Conservation (phyloP, 2,329 filamentous ascomycete genomes). For the Alternaria brassicae region DNA sequence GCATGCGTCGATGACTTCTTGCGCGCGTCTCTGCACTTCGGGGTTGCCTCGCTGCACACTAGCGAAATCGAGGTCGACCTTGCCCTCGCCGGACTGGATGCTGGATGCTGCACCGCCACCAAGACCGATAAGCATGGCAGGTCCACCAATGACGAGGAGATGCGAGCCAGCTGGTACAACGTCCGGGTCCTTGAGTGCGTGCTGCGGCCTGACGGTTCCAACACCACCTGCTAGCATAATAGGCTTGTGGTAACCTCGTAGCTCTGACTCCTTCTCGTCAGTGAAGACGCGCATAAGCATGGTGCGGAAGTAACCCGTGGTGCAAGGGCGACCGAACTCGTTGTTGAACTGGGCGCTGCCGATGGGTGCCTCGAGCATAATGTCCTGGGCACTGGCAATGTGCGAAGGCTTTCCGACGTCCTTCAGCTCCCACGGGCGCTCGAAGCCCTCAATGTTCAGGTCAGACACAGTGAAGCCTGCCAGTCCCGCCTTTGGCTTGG, state of each 20-base stretch:
- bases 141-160: constrained; percentile 90
- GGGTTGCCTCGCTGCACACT: constrained; percentile 97
- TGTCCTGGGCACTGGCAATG: constrained; percentile 92
- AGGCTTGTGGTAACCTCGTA: constrained; percentile 95
- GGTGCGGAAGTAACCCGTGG: constrained; percentile 90
- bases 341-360: constrained; percentile 97
- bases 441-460: constrained; percentile 82
- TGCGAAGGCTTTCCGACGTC: constrained; percentile 89
- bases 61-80: constrained; percentile 92
- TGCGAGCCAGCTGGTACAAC: constrained; percentile 87
- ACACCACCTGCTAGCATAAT: constrained; percentile 98
- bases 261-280: constrained; percentile 69
- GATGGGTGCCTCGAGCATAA: constrained; percentile 97
- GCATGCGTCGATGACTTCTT: constrained; percentile 98
- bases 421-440: constrained; percentile 81
- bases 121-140: constrained; percentile 96
- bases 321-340: constrained; percentile 90
- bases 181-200: constrained; percentile 82
- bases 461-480: constrained; percentile 96
- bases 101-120: constrained; percentile 95
- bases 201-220: constrained; percentile 87
- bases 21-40: constrained; percentile 91
- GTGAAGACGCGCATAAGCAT: constrained; percentile 73
- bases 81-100: constrained; percentile 84
- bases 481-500: constrained; percentile 89